phyloP scores from a whole-genome alignment of 2,329 filamentous ascomycete species.

The Sporothrix curviconia region DNA sequence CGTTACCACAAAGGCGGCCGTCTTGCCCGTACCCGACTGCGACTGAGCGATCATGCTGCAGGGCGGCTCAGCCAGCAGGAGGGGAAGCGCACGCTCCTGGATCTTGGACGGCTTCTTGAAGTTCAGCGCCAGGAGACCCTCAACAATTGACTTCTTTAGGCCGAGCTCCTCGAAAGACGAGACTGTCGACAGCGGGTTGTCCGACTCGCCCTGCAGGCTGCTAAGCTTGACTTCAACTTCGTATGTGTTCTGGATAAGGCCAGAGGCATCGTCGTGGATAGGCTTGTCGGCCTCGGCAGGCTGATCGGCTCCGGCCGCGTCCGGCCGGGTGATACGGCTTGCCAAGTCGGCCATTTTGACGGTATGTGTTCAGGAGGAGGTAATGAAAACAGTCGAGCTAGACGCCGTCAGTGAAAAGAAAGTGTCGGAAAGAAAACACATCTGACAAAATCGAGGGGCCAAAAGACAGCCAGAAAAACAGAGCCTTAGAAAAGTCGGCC shows the following conservation, averaged over 20 bases:
- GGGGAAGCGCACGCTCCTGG: constrained; percentile 85
- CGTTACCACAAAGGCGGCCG: constrained; percentile 90
- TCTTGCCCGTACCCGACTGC: constrained; percentile 98
- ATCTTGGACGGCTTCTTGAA: constrained; percentile 97
- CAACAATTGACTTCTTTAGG: constrained; percentile 63
- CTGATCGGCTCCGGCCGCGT: too few relatives aligned
- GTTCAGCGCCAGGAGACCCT: constrained; percentile 72
- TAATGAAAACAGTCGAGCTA: not conserved
- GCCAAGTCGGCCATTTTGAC: constrained; percentile 35
- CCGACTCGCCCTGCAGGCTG: constrained; percentile 78
- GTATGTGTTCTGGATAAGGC: constrained; percentile 65
- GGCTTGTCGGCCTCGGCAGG: not conserved
- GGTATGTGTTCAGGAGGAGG: not conserved
- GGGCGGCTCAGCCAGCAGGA: constrained; percentile 81
- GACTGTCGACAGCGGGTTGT: constrained; percentile 81
- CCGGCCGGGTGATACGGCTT: constrained; percentile 44
- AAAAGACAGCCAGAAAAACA: too few relatives aligned
- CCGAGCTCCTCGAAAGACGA: constrained; percentile 78
- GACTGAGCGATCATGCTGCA: constrained; percentile 95
- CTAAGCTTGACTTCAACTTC: constrained; percentile 90
- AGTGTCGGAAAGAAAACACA: not conserved
- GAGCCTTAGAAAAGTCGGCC: too few relatives aligned
- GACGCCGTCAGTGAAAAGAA: not conserved
- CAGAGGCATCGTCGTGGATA: constrained; percentile 35
- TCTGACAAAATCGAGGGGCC: not conserved